Evolutionary conservation across 177 flowering plant genomes (phyloP), one percentile per base, ranked within the genome.

Genomic region (Tripterygium wilfordii): DNA sequence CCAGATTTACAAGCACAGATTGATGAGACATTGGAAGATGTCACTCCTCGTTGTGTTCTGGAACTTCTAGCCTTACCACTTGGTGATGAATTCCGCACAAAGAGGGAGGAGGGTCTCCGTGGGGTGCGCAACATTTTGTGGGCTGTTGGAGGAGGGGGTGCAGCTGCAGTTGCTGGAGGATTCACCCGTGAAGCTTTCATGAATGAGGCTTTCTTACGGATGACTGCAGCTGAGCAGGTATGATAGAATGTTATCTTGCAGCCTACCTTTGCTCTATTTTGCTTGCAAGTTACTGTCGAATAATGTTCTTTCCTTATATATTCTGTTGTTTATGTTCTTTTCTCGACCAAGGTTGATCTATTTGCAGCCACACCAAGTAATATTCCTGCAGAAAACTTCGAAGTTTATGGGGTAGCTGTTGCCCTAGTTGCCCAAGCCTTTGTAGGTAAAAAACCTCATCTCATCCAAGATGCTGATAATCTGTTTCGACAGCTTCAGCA

Each of bases 101-200:
- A 56, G 60, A 78, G 99, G 58, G 79, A 72, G 51, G 96, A 88
- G 58, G 99, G 96, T 43, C 89, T 94, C 50, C 94, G 77, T 51
- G 92, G 96, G 57, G 78, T 89, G 45, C 87, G 95, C 44, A 88
- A 83, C 54, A 79, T 88, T 45, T 67, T 94, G 66, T 94, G 96
- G 96, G 74, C 99, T 60, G 95, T 94, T 61, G 96, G 99, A 63
- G 88, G 92, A 38, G 96, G 96, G 22, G 96, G 95, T 58, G 99
- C 97, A 12, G 72, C 83, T 32, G 91, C 88, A 27, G 64, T 94
- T 63, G 85, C 83, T 53, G 99, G 99, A 45, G 97, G 96, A 33
- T 94, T 75, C 60, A 80, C 91, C 5, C 94, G 99, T 55, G 99
- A 94, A 57, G 80, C 78, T 60, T 88, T 80, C 58, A 86, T 94